Conservation (phyloP, 2,329 filamentous ascomycete genomes). For the Fusarium sororula region DNA sequence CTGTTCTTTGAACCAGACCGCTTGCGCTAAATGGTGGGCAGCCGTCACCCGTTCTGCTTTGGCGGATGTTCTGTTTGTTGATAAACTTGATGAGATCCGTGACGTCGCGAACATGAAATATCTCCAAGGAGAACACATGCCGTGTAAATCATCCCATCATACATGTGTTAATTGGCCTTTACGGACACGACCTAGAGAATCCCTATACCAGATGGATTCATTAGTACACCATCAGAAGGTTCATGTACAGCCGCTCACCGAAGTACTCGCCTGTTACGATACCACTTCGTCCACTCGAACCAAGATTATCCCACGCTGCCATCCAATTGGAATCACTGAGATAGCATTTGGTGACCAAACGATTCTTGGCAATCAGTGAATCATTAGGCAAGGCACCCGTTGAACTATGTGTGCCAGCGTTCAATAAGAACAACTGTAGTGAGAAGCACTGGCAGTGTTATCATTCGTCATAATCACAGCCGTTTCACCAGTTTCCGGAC, state of each 20-base stretch:
- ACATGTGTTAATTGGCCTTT: neutral
- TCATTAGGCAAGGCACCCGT: neutral
- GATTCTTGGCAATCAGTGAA: rapidly evolving
- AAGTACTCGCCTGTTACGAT: neutral
- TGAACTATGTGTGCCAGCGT: neutral
- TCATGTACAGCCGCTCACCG: neutral
- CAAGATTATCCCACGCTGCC: rapidly evolving
- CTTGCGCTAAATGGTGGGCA: neutral
- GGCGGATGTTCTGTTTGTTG: neutral
- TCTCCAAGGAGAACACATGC: neutral
- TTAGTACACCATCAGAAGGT: neutral
- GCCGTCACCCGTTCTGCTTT: neutral
- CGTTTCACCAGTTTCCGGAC: rapidly evolving
- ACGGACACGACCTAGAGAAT: neutral
- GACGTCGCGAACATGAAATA: neutral
- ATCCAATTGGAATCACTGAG: neutral
- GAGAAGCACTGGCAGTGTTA: neutral
- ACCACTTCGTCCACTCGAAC: neutral
- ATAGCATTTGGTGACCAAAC: neutral
- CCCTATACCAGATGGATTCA: neutral
- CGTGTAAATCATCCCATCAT: neutral
- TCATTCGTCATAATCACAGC: neutral
- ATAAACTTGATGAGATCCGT: neutral
- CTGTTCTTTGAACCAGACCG: neutral
- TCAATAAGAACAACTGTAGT: neutral